Evolutionary conservation across 2,329 filamentous ascomycete genomes (phyloP).

Genomic region (Lachnellula cervina): DNA sequence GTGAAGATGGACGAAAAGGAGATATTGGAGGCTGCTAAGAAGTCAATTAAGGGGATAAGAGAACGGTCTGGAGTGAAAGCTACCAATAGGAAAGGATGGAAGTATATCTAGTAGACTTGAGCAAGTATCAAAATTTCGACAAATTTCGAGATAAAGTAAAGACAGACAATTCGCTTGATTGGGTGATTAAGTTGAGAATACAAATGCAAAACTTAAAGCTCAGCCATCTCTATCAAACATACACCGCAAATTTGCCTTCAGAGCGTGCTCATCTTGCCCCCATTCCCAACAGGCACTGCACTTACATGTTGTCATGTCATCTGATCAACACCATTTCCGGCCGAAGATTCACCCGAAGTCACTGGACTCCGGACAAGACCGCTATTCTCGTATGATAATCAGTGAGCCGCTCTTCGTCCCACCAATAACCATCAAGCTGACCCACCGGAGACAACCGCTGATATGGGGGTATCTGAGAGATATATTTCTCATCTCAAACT

Average conservation of each 20-base stretch:
- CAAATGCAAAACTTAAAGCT: neutral
- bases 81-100: constrained; percentile 19
- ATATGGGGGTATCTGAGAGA: constrained; percentile 2
- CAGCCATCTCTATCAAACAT: neutral
- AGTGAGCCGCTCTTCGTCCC: neutral
- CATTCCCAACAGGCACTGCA: too few relatives aligned
- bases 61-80: constrained; percentile 18
- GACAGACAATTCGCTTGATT: too few relatives aligned
- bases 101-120: constrained; percentile 11
- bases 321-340: neutral
- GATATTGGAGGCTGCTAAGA: constrained; percentile 16
- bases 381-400: neutral
- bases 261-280: too few relatives aligned
- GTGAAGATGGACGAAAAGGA: constrained; percentile 22
- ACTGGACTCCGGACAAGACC: neutral
- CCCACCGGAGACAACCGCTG: constrained; percentile 5
- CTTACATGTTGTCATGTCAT: neutral
- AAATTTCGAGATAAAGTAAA: neutral
- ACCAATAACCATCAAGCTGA: neutral
- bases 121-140: neutral
- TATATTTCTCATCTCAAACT: neutral
- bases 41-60: constrained; percentile 19
- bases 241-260: too few relatives aligned
- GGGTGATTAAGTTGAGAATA: too few relatives aligned
- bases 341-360: neutral